phyloP scores from a whole-genome alignment of 495 filamentous ascomycete species.

The Penicillium alfredii region DNA sequence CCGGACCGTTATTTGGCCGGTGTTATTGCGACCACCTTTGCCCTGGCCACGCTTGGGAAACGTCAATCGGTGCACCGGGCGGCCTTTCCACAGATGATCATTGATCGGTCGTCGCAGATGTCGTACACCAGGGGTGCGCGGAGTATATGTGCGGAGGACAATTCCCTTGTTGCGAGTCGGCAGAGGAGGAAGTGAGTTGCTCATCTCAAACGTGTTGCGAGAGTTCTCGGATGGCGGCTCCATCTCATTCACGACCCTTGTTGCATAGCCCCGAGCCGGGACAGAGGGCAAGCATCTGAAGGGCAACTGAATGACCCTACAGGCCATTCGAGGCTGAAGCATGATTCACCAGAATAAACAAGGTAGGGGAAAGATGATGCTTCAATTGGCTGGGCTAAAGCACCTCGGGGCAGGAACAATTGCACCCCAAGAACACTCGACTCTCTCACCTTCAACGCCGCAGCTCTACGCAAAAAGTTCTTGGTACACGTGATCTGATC shows the following conservation, averaged over 20 bases:
- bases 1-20: slow-evolving; percentile 74
- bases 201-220: slow-evolving; percentile 30
- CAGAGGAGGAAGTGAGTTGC: slow-evolving; percentile 39
- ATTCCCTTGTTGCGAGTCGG: slow-evolving; percentile 37
- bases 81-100: slow-evolving; percentile 92
- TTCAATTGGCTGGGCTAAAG: too few species aligned
- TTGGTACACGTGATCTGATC: slow-evolving; percentile 11
- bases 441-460: too few species aligned
- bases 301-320: slow-evolving; percentile 45
- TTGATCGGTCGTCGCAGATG: slow-evolving; percentile 89
- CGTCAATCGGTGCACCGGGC: slow-evolving; percentile 75
- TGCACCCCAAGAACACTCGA: too few species aligned
- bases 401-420: too few species aligned
- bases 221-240: slow-evolving; percentile 29
- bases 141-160: slow-evolving; percentile 77
- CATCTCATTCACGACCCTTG: slow-evolving; percentile 33
- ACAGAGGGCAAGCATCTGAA: slow-evolving; percentile 37
- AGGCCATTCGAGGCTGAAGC: slow-evolving; percentile 61
- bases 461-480: slow-evolving; percentile 29
- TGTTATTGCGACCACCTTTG: slow-evolving; percentile 89
- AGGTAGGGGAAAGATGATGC: too few species aligned
- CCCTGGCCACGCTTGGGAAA: slow-evolving; percentile 84
- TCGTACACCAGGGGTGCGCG: slow-evolving; percentile 86
- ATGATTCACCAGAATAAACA: too few species aligned
- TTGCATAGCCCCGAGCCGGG: slow-evolving; percentile 51